Evolutionary conservation across 2,329 filamentous ascomycete species (phyloP).

Genomic region (Aspergillus puulaauensis): DNA sequence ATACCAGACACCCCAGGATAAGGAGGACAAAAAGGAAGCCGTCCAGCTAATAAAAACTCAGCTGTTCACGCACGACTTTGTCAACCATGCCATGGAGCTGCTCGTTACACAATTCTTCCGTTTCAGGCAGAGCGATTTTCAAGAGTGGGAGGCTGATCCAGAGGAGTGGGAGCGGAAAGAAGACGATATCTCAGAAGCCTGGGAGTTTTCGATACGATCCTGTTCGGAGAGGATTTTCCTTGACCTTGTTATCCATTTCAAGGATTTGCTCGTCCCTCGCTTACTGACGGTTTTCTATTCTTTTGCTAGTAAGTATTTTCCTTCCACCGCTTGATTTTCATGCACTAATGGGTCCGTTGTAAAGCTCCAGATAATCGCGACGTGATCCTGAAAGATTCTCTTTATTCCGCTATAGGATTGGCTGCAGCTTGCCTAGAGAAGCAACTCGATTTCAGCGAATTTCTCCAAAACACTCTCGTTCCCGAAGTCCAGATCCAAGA

Average conservation of each 20-base stretch:
- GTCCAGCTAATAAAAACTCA: conserved; percentile 68
- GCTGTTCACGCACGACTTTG: conserved; percentile 73
- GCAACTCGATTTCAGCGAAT: conserved; percentile 77
- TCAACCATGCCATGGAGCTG: conserved; percentile 77
- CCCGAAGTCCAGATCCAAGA: conserved; percentile 71
- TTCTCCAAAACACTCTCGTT: conserved; percentile 73
- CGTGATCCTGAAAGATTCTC: conserved; percentile 84
- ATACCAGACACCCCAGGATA: conserved; percentile 71
- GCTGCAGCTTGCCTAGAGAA: conserved; percentile 73
- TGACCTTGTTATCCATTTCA: conserved; percentile 87
- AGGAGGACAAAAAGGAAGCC: conserved; percentile 72
- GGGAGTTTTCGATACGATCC: conserved; percentile 87
- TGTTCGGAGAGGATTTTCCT: conserved; percentile 94
- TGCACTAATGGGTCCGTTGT: conserved; percentile 17
- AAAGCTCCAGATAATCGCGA: conserved; percentile 61
- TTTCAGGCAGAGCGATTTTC: conserved; percentile 79
- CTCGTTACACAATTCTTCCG: conserved; percentile 87
- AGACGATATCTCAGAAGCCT: conserved; percentile 79
- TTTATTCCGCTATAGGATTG: conserved; percentile 90
- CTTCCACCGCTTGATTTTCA: neutral
- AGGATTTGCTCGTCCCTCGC: conserved; percentile 73
- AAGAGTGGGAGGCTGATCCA: conserved; percentile 90
- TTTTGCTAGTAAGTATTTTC: conserved; percentile 60
- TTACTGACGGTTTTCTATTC: conserved; percentile 79
- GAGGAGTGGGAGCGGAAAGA: conserved; percentile 94